A percentile compares a stretch with the other conserved stretches of the same genome.
phyloP scores from a whole-genome alignment of 164 flowering plant species.

The Magnolia changhungtana region DNA sequence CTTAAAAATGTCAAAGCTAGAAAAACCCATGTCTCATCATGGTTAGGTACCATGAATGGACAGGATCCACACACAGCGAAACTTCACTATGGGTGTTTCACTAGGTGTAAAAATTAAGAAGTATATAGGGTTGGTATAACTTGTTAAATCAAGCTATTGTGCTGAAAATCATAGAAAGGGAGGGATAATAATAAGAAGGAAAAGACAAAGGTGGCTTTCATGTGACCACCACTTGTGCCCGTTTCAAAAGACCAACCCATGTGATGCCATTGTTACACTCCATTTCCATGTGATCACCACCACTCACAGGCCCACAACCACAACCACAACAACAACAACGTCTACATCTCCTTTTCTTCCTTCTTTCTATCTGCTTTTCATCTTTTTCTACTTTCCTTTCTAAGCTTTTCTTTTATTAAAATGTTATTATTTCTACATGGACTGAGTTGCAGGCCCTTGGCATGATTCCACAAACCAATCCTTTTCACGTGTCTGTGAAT shows the following conservation, averaged over 20 bases:
- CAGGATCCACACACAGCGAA: too few relatives aligned
- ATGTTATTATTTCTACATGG: slow-evolving; percentile 6
- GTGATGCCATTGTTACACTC: slow-evolving; percentile 4
- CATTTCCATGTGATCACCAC: slow-evolving; percentile 11
- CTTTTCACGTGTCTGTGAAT: background rate
- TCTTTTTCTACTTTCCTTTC: background rate
- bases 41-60: too few relatives aligned
- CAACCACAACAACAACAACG: background rate
- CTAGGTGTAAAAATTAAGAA: background rate
- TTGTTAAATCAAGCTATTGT: background rate
- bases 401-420: background rate
- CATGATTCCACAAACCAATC: slow-evolving; percentile 12
- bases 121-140: background rate
- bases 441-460: slow-evolving; percentile 1
- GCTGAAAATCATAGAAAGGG: background rate
- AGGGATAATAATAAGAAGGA: background rate
- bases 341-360: background rate
- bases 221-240: slow-evolving; percentile 7
- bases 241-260: slow-evolving; percentile 6
- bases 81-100: background rate
- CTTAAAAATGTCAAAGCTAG: too few relatives aligned
- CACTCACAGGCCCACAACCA: background rate
- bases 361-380: background rate
- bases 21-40: too few relatives aligned
- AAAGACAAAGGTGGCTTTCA: slow-evolving; percentile 4